A percentile compares a stretch with the other conserved stretches of the same genome.
phyloP scores from a whole-genome alignment of 2,329 filamentous ascomycete species.

The Pestalotiopsis sp. region DNA sequence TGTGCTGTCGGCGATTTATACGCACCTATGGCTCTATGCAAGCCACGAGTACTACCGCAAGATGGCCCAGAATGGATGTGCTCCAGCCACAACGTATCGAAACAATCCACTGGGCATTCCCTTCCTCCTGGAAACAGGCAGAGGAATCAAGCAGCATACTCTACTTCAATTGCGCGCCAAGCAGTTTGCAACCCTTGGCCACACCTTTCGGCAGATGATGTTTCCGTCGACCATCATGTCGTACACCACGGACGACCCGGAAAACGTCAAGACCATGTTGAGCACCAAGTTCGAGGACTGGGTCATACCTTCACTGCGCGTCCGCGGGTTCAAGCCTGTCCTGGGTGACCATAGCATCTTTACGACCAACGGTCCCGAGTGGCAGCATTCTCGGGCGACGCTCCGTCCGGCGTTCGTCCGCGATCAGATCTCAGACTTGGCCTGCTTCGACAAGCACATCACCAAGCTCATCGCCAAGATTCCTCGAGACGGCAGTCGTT shows the following conservation, averaged over 20 bases:
- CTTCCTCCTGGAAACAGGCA: slow-evolving; percentile 24
- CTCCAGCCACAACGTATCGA: slow-evolving; percentile 22
- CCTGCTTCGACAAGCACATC: slow-evolving; percentile 72
- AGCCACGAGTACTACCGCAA: slow-evolving; percentile 20
- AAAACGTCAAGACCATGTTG: slow-evolving; percentile 17
- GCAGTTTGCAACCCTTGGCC: slow-evolving; percentile 19
- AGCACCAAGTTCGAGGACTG: slow-evolving; percentile 46
- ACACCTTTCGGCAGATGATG: slow-evolving; percentile 25
- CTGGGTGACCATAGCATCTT: slow-evolving; percentile 58
- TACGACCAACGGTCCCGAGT: slow-evolving; percentile 52
- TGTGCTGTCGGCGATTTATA: slow-evolving; percentile 16
- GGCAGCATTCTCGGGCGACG: slow-evolving; percentile 54
- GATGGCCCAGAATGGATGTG: slow-evolving; percentile 21
- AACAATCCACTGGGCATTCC: slow-evolving; percentile 26
- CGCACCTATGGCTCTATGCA: slow-evolving; percentile 20
- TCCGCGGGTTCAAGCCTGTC: slow-evolving; percentile 40
- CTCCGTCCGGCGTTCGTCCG: slow-evolving; percentile 57
- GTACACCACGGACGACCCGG: slow-evolving; percentile 28
- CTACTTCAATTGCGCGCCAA: slow-evolving; percentile 21
- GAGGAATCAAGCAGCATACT: slow-evolving; percentile 16
- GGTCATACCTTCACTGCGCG: slow-evolving; percentile 40
- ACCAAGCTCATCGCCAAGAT: slow-evolving; percentile 61
- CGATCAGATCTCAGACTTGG: slow-evolving; percentile 65
- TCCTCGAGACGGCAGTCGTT: slow-evolving; percentile 52
- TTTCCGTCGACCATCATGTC: slow-evolving; percentile 22